These are phyloP conservation scores for Penicillium digitatum DNA, from an alignment of 2,329 filamentous ascomycete species.

Conservation along the genomic window DNA sequence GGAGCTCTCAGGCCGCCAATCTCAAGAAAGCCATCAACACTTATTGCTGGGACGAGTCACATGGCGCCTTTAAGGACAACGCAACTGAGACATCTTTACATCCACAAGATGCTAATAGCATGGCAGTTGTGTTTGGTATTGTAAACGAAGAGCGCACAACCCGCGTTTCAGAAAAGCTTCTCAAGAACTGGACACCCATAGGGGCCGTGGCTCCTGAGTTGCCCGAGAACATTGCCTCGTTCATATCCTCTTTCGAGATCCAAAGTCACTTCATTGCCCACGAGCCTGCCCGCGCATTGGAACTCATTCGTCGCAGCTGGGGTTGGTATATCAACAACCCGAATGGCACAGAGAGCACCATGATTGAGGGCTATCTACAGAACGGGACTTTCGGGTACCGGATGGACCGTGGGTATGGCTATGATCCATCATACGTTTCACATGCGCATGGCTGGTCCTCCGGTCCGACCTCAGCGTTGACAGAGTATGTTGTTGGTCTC, in stretches of 20 bases:
- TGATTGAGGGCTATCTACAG: slow-evolving; percentile 56
- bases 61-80: slow-evolving; percentile 55
- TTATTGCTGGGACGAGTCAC: slow-evolving; percentile 48
- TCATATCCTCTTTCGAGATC: slow-evolving; percentile 58
- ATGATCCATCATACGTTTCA: slow-evolving; percentile 45
- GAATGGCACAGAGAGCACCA: slow-evolving; percentile 56
- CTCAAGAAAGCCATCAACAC: slow-evolving; percentile 48
- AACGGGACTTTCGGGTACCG: slow-evolving; percentile 59
- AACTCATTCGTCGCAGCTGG: slow-evolving; percentile 56
- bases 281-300: slow-evolving; percentile 50
- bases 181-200: slow-evolving; percentile 53
- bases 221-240: slow-evolving; percentile 55
- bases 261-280: slow-evolving; percentile 53
- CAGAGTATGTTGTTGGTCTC: slow-evolving; percentile 46
- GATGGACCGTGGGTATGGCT: slow-evolving; percentile 49
- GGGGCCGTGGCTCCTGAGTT: slow-evolving; percentile 56
- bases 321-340: slow-evolving; percentile 58
- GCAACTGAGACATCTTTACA: slow-evolving; percentile 49
- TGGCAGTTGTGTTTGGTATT: slow-evolving; percentile 52
- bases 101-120: slow-evolving; percentile 59
- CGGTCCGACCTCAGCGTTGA: slow-evolving; percentile 43
- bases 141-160: slow-evolving; percentile 36
- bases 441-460: slow-evolving; percentile 46
- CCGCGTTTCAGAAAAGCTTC: slow-evolving; percentile 46
- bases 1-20: slow-evolving; percentile 34